Evolutionary conservation across 306 rosid species (phyloP), one percentile per base, ranked within the genome.

Genomic region (Corylus americana): DNA sequence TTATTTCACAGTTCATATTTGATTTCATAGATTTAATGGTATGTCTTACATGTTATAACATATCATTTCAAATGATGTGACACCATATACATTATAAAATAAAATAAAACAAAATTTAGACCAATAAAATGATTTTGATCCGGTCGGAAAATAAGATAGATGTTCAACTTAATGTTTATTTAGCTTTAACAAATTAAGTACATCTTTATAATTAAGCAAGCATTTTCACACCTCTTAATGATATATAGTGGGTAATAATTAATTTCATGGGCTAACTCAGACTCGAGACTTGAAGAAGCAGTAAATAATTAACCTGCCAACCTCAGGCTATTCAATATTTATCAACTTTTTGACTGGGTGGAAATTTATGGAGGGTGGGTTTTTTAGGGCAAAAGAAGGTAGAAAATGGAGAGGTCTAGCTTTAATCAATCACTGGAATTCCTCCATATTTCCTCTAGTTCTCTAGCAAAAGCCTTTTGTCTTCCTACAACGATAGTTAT

Each of bases 401-500:
- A 29, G 17, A 11, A 63, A 13, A 63, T 4, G 8, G 20, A 22
- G 70, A n/a, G 6, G 8, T 42, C 6, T 42, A 7, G 16, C 2
- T 1, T 31, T 18, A 72, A 72, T 42, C 20, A 73, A 59, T 55
- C 69, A 25, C 55, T 77, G 78, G 96, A 81, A 25, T 80, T 82
- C 66, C 69, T 79, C 99, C 99, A 96, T 78, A 96, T 96, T 55
- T 86, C 74, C 71, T 96, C 99, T 16, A 96, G 84, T 59, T 93
- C 98, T 79, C 84, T 69, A n/a, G 99, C 89, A 73, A 96, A 96
- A 2, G 88, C 85, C 62, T 86, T 80, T 47, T 88, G 98, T 62
- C 97, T 86, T 39, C 99, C 99, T 13, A 96, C 88, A 10, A 96
- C 97, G 66, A 96, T 90, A 0, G 99, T 96, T 2, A 96, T 88